Conservation (phyloP, 1,139 yeast genomes). For the Magnusiomyces fungicola region DNA sequence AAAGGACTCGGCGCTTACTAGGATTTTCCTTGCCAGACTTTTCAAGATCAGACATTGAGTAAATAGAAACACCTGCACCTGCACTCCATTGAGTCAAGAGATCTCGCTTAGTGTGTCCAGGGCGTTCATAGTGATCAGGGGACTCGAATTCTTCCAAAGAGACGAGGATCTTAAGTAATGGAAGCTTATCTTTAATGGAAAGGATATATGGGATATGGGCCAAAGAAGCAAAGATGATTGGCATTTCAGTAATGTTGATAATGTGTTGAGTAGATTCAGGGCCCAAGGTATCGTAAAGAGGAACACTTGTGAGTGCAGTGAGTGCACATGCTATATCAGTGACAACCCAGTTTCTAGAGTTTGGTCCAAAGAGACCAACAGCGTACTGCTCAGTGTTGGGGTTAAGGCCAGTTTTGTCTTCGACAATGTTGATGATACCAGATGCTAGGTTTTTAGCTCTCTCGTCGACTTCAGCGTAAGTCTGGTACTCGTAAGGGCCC, state of each 20-base stretch:
- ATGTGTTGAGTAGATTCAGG: slow-evolving; percentile 52
- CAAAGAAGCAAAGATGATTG: slow-evolving; percentile 46
- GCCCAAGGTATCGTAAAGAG: slow-evolving; percentile 60
- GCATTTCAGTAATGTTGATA: slow-evolving; percentile 48
- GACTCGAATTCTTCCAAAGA: slow-evolving; percentile 18
- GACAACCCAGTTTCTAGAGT: slow-evolving; percentile 53
- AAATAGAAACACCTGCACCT: slow-evolving; percentile 34
- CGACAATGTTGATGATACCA: slow-evolving; percentile 47
- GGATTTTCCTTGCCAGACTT: slow-evolving; percentile 47
- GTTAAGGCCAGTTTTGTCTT: slow-evolving; percentile 15
- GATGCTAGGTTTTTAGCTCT: slow-evolving; percentile 52
- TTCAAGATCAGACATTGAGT: slow-evolving; percentile 47
- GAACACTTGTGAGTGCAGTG: slow-evolving; percentile 48
- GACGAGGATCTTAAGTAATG: slow-evolving; percentile 40
- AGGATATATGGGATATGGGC: slow-evolving; percentile 42
- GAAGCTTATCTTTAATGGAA: slow-evolving; percentile 33
- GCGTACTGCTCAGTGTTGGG: slow-evolving; percentile 36
- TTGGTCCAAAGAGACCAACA: slow-evolving; percentile 50
- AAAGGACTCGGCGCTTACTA: slow-evolving; percentile 43
- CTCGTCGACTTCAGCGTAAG: slow-evolving; percentile 38
- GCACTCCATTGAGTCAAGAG: slow-evolving; percentile 32
- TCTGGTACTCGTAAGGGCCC: slow-evolving; percentile 42
- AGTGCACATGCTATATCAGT: slow-evolving; percentile 53
- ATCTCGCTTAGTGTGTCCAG: slow-evolving; percentile 26
- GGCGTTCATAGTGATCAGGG: slow-evolving; percentile 8